Conservation (phyloP, 495 filamentous ascomycete species). For the Hypoxylon trugodes region DNA sequence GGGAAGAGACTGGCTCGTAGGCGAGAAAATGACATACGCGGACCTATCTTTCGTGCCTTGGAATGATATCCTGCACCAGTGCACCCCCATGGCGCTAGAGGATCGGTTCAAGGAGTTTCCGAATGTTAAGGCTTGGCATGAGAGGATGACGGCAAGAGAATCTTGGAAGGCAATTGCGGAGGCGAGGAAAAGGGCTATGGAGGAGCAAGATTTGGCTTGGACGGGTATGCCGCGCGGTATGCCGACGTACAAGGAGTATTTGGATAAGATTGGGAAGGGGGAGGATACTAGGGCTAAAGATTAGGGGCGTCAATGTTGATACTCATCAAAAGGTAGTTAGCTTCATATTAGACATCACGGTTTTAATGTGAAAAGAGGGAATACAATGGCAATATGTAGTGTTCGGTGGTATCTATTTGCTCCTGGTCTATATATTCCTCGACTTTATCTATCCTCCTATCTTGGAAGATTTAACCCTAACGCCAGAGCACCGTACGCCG, state of each 20-base stretch:
- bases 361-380: too few relatives aligned
- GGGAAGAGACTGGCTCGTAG: constrained; percentile 56
- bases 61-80: neutral
- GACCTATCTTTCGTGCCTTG: neutral
- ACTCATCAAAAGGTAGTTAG: too few relatives aligned
- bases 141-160: neutral
- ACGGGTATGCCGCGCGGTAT: neutral
- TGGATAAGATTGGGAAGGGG: neutral
- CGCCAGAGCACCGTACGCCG: too few relatives aligned
- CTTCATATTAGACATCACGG: too few relatives aligned
- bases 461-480: too few relatives aligned
- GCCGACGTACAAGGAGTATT: neutral
- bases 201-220: neutral
- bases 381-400: too few relatives aligned
- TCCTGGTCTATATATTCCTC: too few relatives aligned
- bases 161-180: neutral
- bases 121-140: neutral
- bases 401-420: too few relatives aligned
- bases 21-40: constrained; percentile 19
- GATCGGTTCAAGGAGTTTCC: neutral
- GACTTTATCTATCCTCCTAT: too few relatives aligned
- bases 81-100: neutral
- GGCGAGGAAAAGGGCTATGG: neutral
- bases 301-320: too few relatives aligned
- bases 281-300: neutral